Conservation (phyloP, 106 monocot genomes). For the Triglochin maritima region DNA sequence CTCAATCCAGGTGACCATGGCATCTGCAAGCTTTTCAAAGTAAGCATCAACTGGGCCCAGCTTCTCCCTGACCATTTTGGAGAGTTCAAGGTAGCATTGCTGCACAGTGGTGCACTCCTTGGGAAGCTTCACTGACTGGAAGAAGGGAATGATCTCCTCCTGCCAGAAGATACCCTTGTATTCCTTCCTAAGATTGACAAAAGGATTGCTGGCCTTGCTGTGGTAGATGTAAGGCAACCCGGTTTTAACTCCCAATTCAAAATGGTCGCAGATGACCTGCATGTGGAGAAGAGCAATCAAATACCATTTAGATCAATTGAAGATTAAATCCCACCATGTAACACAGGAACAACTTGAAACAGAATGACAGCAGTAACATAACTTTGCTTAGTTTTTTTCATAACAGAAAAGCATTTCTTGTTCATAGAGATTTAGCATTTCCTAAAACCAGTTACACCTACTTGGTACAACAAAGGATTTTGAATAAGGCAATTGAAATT, state of each 20-base stretch:
- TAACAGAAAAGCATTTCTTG: background rate
- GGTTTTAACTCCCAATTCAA: constrained; percentile 10
- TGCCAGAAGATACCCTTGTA: constrained; percentile 20
- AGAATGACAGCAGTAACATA: too few species aligned
- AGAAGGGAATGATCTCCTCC: constrained; percentile 17
- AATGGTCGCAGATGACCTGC: constrained; percentile 17
- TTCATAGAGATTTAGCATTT: too few species aligned
- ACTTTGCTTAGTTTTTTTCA: background rate
- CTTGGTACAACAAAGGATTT: too few species aligned
- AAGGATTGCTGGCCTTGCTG: constrained; percentile 20
- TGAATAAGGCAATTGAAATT: too few species aligned
- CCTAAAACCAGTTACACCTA: too few species aligned
- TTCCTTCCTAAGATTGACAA: constrained; percentile 13
- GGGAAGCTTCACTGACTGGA: constrained; percentile 9
- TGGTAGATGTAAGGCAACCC: constrained; percentile 14
- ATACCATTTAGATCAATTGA: background rate
- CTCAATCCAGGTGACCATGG: constrained; percentile 29
- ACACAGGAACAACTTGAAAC: too few species aligned
- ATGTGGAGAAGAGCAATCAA: background rate
- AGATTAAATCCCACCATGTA: too few species aligned
- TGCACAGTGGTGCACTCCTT: constrained; percentile 13
- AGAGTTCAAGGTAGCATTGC: constrained; percentile 14
- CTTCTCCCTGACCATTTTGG: constrained; percentile 12
- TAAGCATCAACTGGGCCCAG: constrained; percentile 9
- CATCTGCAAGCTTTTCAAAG: constrained; percentile 15